These are phyloP conservation scores for Calonectria hawksworthii DNA, from an alignment of 2,329 filamentous ascomycete species.

Conservation along the genomic window DNA sequence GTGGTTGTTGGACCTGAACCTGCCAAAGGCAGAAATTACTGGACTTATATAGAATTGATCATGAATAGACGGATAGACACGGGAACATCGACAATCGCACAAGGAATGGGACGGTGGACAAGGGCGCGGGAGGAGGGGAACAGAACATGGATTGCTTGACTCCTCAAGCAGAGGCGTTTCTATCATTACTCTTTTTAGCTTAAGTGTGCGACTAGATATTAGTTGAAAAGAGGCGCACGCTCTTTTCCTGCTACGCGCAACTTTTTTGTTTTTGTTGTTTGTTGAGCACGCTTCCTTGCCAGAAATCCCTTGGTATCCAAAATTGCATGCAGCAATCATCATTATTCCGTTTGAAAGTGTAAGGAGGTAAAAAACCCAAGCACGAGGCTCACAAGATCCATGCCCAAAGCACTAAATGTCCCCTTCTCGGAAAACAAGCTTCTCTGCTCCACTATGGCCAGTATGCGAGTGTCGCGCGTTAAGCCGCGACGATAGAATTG, in stretches of 20 bases:
- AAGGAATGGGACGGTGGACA: not conserved
- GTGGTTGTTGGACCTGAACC: constrained; percentile 66
- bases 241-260: constrained; percentile 7
- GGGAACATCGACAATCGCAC: not conserved
- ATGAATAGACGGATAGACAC: not conserved
- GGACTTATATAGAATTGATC: not conserved
- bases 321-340: constrained; percentile 4
- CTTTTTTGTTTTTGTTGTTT: not conserved
- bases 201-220: constrained; percentile 25
- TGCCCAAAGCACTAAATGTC: not conserved
- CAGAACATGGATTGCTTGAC: constrained; percentile 15
- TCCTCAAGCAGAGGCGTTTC: constrained; percentile 29
- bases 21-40: constrained; percentile 44
- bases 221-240: not conserved
- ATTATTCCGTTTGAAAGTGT: constrained; percentile 1
- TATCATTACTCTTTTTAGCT: constrained; percentile 33
- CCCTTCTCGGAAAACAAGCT: not conserved
- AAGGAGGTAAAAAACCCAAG: not conserved
- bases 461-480: not conserved
- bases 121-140: not conserved
- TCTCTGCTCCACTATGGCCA: not conserved
- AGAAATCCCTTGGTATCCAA: not conserved
- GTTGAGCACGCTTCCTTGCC: not conserved
- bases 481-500: not conserved
- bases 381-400: not conserved